Conservation (phyloP, 116 monocot genomes). For the Posidonia oceanica region DNA sequence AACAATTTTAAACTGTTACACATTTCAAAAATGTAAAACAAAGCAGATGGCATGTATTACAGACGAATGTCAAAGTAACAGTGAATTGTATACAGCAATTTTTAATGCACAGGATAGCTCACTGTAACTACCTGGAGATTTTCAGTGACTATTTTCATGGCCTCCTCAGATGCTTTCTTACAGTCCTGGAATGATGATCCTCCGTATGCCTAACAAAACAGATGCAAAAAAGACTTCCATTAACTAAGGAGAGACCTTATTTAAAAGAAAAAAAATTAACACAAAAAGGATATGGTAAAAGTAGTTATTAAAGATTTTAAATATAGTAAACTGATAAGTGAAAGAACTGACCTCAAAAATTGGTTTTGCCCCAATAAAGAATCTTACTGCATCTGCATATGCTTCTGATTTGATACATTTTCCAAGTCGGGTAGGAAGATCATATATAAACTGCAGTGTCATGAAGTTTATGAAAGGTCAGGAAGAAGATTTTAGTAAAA, state of each 20-base stretch:
- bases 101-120: not conserved
- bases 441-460: slow-evolving; percentile 50
- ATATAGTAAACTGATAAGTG: not conserved
- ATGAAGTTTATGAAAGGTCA: not conserved
- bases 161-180: slow-evolving; percentile 92
- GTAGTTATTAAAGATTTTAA: too few relatives aligned
- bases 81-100: too few relatives aligned
- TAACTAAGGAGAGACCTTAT: not conserved
- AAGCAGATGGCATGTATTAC: too few relatives aligned
- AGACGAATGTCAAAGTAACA: too few relatives aligned
- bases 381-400: slow-evolving; percentile 96
- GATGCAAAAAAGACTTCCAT: not conserved
- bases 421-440: slow-evolving; percentile 79
- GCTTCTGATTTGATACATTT: slow-evolving; percentile 96
- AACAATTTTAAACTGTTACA: too few relatives aligned
- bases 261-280: not conserved
- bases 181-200: slow-evolving; percentile 96
- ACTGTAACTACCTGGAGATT: slow-evolving; percentile 57
- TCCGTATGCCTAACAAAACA: slow-evolving; percentile 70
- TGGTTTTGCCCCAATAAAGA: slow-evolving; percentile 90
- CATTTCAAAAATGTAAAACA: too few relatives aligned
- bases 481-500: too few relatives aligned
- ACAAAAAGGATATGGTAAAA: too few relatives aligned
- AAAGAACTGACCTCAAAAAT: slow-evolving; percentile 69
- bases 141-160: slow-evolving; percentile 56